Conservation (phyloP, 129 eudicot species). For the Pittosporum tobira region DNA sequence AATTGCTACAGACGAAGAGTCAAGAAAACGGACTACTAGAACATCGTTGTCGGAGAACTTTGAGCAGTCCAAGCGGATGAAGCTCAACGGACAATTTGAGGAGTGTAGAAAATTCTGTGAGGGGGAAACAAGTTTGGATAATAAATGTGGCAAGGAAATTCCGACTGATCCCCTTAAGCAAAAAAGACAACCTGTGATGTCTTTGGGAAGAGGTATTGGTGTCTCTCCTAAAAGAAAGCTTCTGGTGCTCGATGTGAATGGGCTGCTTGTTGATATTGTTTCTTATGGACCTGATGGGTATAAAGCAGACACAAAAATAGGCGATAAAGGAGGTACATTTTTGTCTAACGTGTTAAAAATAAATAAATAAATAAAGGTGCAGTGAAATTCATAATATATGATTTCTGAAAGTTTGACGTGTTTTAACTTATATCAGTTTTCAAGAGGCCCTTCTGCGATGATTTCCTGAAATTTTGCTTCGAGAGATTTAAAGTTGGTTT, state of each 20-base stretch:
- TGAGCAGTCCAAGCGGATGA: slow-evolving; percentile 8
- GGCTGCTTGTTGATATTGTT: slow-evolving; percentile 66
- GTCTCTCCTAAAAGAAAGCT: slow-evolving; percentile 45
- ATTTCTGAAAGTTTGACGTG: slow-evolving; percentile 13
- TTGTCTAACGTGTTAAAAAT: slow-evolving; percentile 9
- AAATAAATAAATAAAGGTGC: too few relatives aligned
- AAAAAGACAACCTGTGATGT: slow-evolving; percentile 12
- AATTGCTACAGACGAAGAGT: slow-evolving; percentile 16
- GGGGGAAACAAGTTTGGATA: not conserved
- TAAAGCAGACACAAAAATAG: slow-evolving; percentile 35
- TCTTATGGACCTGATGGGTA: slow-evolving; percentile 26
- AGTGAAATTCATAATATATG: slow-evolving; percentile 2
- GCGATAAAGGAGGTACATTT: slow-evolving; percentile 56
- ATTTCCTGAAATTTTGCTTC: slow-evolving; percentile 76
- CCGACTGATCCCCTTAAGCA: not conserved
- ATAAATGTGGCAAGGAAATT: not conserved
- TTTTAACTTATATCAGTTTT: slow-evolving; percentile 41
- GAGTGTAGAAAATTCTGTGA: not conserved
- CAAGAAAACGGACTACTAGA: slow-evolving; percentile 3
- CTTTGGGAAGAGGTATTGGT: slow-evolving; percentile 11
- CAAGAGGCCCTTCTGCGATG: slow-evolving; percentile 84
- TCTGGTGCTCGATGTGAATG: slow-evolving; percentile 88
- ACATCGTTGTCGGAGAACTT: not conserved
- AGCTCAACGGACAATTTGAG: not conserved
- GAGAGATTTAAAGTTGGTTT: slow-evolving; percentile 68